Percentiles rank a stretch among this genome's conserved stretches.
phyloP scores from a whole-genome alignment of 2,329 filamentous ascomycete species.

The Colletotrichum limetticola region DNA sequence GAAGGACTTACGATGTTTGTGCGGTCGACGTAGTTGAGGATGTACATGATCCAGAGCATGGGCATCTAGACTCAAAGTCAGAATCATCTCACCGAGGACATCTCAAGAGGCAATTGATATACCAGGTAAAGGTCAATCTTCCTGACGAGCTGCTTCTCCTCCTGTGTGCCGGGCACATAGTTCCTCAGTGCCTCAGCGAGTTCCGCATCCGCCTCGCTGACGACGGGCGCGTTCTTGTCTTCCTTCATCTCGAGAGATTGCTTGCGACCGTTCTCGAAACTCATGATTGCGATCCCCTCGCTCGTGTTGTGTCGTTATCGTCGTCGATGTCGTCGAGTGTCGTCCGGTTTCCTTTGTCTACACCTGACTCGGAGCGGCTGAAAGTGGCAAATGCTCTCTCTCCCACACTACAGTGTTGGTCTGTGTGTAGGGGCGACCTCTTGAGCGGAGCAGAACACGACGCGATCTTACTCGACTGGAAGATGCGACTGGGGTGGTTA shows the following conservation, averaged over 20 bases:
- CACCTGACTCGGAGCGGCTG: neutral
- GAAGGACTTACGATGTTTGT: constrained; percentile 41
- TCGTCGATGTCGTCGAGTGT: neutral
- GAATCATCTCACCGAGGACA: neutral
- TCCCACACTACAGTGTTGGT: neutral
- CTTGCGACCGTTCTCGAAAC: constrained; percentile 24
- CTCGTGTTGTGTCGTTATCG: neutral
- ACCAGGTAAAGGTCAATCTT: constrained; percentile 36
- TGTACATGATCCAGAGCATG: constrained; percentile 38
- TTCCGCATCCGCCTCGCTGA: constrained; percentile 36
- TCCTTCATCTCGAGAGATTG: constrained; percentile 36
- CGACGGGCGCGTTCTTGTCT: constrained; percentile 24
- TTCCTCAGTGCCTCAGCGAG: constrained; percentile 40
- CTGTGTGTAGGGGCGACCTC: neutral
- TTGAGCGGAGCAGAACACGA: neutral
- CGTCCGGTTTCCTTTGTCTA: neutral
- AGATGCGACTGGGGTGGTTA: neutral
- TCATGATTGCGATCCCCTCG: neutral
- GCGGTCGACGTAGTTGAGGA: constrained; percentile 43
- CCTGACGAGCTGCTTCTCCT: constrained; percentile 37
- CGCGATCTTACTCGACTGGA: neutral
- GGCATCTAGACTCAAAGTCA: neutral
- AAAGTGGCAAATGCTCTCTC: neutral
- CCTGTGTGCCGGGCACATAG: constrained; percentile 40
- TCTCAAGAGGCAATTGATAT: neutral